Percentiles rank a stretch among this genome's conserved stretches.
phyloP scores from a whole-genome alignment of 2,329 filamentous ascomycete genomes.

The Parascedosporium putredinis region DNA sequence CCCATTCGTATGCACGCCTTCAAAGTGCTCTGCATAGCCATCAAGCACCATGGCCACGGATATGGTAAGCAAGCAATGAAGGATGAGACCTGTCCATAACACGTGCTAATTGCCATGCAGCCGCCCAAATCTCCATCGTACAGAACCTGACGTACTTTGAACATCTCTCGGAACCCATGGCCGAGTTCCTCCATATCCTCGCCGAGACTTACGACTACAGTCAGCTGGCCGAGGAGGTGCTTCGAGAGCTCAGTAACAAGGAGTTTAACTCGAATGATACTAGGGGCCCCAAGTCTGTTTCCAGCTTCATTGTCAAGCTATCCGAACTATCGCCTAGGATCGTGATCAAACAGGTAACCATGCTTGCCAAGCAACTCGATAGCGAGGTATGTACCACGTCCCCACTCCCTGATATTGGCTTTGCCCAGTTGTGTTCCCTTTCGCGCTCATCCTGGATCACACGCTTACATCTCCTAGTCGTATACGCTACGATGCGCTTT shows the following conservation, averaged over 20 bases:
- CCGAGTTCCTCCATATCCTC: conserved; percentile 91
- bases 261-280: conserved; percentile 97
- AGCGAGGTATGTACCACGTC: conserved; percentile 55
- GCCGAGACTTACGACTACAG: conserved; percentile 97
- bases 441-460: no score
- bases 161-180: conserved; percentile 97
- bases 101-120: conserved; percentile 36
- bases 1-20: conserved; percentile 93
- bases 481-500: conserved; percentile 89
- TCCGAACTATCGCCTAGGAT: conserved; percentile 85
- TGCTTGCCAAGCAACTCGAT: conserved; percentile 87
- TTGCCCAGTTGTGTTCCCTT: no score
- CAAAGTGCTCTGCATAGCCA: conserved; percentile 89
- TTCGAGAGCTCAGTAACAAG: conserved; percentile 91
- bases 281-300: conserved; percentile 91
- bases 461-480: conserved; percentile 39
- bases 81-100: neutral
- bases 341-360: conserved; percentile 95
- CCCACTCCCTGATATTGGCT: neutral
- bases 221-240: conserved; percentile 84
- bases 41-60: conserved; percentile 95
- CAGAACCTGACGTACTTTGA: conserved; percentile 98
- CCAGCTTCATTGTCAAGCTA: conserved; percentile 82
- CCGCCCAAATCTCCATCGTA: conserved; percentile 93
- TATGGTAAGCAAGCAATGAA: conserved; percentile 52